Base-by-base conservation (phyloP, 768 basidiomycete genomes). In the Suillus subaureus region DNA sequence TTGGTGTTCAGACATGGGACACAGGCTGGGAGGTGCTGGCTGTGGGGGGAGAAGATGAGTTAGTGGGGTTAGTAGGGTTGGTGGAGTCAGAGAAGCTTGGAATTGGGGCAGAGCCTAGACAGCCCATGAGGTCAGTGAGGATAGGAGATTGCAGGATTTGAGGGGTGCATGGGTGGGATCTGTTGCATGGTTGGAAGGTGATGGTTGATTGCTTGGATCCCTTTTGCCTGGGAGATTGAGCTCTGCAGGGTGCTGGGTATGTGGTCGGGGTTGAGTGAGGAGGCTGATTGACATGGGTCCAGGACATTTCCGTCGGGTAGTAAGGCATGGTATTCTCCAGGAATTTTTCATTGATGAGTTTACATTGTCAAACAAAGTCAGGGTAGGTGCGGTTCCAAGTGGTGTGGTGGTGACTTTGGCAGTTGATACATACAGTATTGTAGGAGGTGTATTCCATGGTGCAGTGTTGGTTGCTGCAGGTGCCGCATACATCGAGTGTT, bases 321-420 rank as follows among this genome's bases (percentile, higher is more conserved):
- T 45, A 45, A 0, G 18, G 43, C 43, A 45, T 45, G 21, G 43
- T 7, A 6, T 43, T 40, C 6, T 40, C 16, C 16, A 1, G 40
- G 15, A 16, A 45, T 45, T n/a, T 45, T 4, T 45, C 8, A 21
- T 21, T 45, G 1, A 45, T 45, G 21, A 45, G 18, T 21, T 45
- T 0, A 8, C 18, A 43, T 0, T 0, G 8, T 21, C 21, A 0
- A 1, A 9, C 9, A 8, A 45, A 45, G 7, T 58, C 60, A 0
- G 69, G 66, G 64, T 70, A 71, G 0, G 8, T 1, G 4, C 66
- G 26, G 28, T 63, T 49, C 35, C 61, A 66, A 33, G 67, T 70
- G 2, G 66, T 18, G 18, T 71, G 70, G 1, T 45, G 5, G 2
- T 62, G 8, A 3, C 21, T n/a, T 4, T 16, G 12, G 26, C 61